Percentiles rank a stretch among this genome's conserved stretches.
phyloP scores from a whole-genome alignment of 768 basidiomycete genomes.

The Phaeotremella skinneri region DNA sequence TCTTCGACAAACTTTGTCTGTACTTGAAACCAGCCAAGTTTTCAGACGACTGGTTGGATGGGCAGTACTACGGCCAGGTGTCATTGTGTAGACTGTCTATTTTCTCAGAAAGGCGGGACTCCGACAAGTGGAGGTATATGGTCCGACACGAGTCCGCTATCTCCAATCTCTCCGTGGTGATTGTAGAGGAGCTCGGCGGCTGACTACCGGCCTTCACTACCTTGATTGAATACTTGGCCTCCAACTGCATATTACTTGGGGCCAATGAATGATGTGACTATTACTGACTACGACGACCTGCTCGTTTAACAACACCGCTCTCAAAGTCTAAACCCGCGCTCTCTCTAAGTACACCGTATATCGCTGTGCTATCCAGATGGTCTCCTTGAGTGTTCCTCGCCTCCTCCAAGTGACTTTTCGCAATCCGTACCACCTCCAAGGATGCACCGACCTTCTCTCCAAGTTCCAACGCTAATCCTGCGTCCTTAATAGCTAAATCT shows the following conservation, averaged over 20 bases:
- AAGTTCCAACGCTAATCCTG: conserved; percentile 1
- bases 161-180: too few species aligned
- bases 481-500: conserved; percentile 11
- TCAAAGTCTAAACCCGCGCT: conserved; percentile 6
- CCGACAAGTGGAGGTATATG: conserved; percentile 1
- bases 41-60: not conserved
- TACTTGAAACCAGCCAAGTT: too few species aligned
- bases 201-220: too few species aligned
- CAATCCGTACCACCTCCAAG: conserved; percentile 2
- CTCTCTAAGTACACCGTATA: conserved; percentile 8
- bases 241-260: not conserved
- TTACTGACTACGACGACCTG: not conserved
- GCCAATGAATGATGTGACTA: not conserved
- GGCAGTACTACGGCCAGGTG: too few species aligned
- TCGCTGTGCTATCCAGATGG: conserved; percentile 8
- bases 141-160: not conserved
- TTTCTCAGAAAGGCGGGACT: not conserved
- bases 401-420: conserved; percentile 1
- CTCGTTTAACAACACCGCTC: not conserved
- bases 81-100: too few species aligned
- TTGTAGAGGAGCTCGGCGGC: too few species aligned
- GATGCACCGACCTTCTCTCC: conserved; percentile 8
- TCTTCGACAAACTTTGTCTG: too few species aligned
- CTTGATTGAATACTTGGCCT: too few species aligned
- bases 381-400: not conserved